Evolutionary conservation across 208 protist genomes (phyloP).

Genomic region (Leishmania gerbilli): DNA sequence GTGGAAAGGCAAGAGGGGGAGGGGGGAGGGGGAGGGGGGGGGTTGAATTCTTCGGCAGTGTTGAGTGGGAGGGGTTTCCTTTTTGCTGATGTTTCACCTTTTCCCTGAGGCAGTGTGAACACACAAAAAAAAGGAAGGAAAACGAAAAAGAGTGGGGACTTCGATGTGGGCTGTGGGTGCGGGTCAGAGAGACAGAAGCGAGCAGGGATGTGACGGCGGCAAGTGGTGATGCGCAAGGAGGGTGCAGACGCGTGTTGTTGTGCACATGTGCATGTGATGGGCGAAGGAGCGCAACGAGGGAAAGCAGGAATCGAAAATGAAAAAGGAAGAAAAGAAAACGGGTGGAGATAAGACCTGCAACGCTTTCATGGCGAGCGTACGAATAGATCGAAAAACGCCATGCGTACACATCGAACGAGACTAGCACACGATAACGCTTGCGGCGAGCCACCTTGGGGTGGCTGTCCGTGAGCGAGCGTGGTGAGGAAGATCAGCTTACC

Average conservation of each 20-base stretch:
- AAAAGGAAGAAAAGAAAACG: neutral
- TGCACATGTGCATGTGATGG: neutral
- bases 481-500: neutral
- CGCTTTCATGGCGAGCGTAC: neutral
- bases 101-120: neutral
- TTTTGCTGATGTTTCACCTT: neutral
- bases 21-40: too few species aligned
- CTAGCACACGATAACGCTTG: neutral
- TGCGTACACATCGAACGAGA: neutral
- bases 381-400: neutral
- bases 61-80: neutral
- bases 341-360: neutral
- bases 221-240: neutral
- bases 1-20: neutral
- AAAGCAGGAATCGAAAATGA: neutral
- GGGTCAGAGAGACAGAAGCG: slow-evolving; percentile 4
- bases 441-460: neutral
- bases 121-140: neutral
- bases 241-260: neutral
- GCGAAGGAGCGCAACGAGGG: neutral
- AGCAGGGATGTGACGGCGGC: neutral
- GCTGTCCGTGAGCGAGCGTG: neutral
- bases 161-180: slow-evolving; percentile 1
- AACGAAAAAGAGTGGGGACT: neutral
- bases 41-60: neutral